Evolutionary conservation across 176 grass and related monocot genomes (phyloP).

Genomic region (Areca catechu): DNA sequence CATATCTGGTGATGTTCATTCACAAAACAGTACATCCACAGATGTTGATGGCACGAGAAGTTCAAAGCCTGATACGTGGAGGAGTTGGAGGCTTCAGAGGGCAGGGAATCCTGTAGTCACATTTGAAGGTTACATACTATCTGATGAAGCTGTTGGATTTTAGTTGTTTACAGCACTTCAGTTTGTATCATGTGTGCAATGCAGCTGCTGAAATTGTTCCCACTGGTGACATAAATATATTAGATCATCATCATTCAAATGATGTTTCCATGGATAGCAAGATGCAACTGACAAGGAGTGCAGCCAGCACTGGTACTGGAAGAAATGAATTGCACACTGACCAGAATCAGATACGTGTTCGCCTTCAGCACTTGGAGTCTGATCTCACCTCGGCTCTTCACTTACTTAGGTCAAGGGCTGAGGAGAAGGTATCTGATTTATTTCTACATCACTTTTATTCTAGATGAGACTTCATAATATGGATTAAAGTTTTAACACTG

Average conservation of each 20-base stretch:
- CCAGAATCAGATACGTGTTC: slow-evolving; percentile 48
- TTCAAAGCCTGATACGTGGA: slow-evolving; percentile 32
- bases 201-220: slow-evolving; percentile 49
- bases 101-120: slow-evolving; percentile 25
- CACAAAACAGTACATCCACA: slow-evolving; percentile 18
- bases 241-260: slow-evolving; percentile 18
- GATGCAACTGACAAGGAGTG: slow-evolving; percentile 29
- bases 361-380: slow-evolving; percentile 64
- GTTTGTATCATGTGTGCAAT: slow-evolving; percentile 20
- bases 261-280: slow-evolving; percentile 11
- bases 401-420: slow-evolving; percentile 59
- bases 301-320: slow-evolving; percentile 24
- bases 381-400: slow-evolving; percentile 54
- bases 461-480: too few species aligned
- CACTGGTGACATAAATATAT: slow-evolving; percentile 22
- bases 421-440: slow-evolving; percentile 41
- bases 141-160: slow-evolving; percentile 9
- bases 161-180: too few species aligned
- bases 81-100: slow-evolving; percentile 46
- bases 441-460: too few species aligned
- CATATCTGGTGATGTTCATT: not conserved
- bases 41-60: slow-evolving; percentile 21
- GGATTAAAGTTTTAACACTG: not conserved
- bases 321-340: slow-evolving; percentile 22
- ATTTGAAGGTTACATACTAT: slow-evolving; percentile 41